Base-by-base conservation (phyloP, 495 filamentous ascomycete genomes). In the Penicillium salamii region DNA sequence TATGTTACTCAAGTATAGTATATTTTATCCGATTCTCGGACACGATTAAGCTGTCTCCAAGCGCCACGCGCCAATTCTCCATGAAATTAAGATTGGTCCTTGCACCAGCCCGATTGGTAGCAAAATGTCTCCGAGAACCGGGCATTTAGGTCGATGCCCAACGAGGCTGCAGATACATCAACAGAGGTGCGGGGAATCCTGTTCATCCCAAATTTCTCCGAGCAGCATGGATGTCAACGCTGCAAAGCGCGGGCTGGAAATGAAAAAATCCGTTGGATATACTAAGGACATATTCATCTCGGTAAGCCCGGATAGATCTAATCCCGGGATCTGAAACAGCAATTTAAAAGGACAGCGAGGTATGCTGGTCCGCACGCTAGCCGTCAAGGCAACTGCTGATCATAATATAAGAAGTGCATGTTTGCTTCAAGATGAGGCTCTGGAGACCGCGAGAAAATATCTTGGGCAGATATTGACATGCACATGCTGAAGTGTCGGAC, bases 371-470 rank as follows among this genome's bases (percentile, higher is more conserved):
- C 24, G 34, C 45, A 39, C 17, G n/a, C 12, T 48, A 48, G 26
- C 7, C 15, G 17, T 18, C 26, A n/a, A 48, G 45, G 45, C 45
- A 48, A 48, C 35, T 19, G 42, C 11, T 45, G 31, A 45, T 45
- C 31, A 15, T 7, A 32, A 23, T 31, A 15, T 1, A 3, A 3
- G 15, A 26, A 26, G 29, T 2, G 14, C 23, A 38, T 14, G 17
- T 48, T 39, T 48, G 2, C 18, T 21, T 1, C 17, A 15, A 21
- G 21, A 26, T 48, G 45, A 48, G 45, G 35, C 45, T 48, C 34
- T 23, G 13, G 0, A n/a, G 7, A 17, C 45, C 19, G 5, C 45
- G 6, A 31, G 26, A 39, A 8, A 48, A 23, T 6, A 31, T 20
- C 32, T 29, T 39, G 24, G 24, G 26, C 35, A 21, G 45, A 14